Evolutionary conservation across 805 yeast species (phyloP).

Genomic region (Sungouiella blattae): DNA sequence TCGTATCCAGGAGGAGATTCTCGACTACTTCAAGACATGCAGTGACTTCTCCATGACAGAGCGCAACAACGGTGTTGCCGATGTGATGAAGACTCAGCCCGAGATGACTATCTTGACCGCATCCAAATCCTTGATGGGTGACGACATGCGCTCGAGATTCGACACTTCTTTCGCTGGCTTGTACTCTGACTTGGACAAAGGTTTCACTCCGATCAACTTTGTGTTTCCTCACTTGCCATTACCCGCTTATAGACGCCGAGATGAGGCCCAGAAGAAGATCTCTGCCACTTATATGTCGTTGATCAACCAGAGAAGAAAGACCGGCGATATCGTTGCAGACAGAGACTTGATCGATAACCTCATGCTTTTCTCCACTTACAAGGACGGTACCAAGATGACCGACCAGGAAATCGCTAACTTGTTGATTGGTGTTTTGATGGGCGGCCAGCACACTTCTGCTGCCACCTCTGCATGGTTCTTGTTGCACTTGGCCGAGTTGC

Average conservation of each 20-base stretch:
- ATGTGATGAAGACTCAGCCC: conserved; percentile 83
- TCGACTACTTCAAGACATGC: conserved; percentile 57
- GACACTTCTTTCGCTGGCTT: conserved; percentile 80
- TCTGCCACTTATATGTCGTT: conserved; percentile 77
- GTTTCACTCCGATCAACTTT: conserved; percentile 93
- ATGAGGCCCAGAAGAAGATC: conserved; percentile 79
- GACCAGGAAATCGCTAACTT: conserved; percentile 93
- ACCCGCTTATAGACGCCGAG: conserved; percentile 81
- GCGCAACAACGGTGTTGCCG: conserved; percentile 45
- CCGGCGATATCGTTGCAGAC: conserved; percentile 69
- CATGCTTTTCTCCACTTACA: conserved; percentile 78
- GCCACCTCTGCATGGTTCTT: conserved; percentile 94
- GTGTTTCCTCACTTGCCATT: conserved; percentile 93
- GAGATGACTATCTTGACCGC: conserved; percentile 97
- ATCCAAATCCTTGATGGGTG: conserved; percentile 84
- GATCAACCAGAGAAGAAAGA: conserved; percentile 67
- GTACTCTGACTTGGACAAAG: conserved; percentile 91
- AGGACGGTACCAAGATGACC: conserved; percentile 91
- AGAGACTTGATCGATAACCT: conserved; percentile 88
- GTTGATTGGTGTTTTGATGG: conserved; percentile 95
- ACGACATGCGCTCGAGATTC: conserved; percentile 81
- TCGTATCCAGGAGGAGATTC: conserved; percentile 72
- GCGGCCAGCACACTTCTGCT: conserved; percentile 98
- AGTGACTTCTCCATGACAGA: conserved; percentile 42
- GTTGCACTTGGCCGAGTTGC: conserved; percentile 84